Percentiles rank a stretch among this genome's conserved stretches.
Conservation (phyloP, 371 early-diverging fungal species). For the Smittium mucronatum region DNA sequence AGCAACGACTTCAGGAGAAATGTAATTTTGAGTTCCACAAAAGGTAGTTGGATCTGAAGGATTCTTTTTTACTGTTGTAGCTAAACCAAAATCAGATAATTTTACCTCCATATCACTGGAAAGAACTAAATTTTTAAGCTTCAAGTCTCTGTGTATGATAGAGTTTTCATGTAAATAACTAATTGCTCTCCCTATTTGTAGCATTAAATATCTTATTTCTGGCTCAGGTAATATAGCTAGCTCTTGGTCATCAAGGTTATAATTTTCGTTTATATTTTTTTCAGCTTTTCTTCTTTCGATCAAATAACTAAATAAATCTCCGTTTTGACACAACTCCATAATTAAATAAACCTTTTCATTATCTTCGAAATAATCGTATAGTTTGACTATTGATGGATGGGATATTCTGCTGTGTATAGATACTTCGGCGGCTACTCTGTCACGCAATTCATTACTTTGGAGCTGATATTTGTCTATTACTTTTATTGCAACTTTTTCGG, state of each 20-base stretch:
- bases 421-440: conserved; percentile 46
- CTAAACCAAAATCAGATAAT: conserved; percentile 86
- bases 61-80: conserved; percentile 70
- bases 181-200: conserved; percentile 64
- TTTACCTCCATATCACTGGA: conserved; percentile 57
- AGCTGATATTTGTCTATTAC: conserved; percentile 25
- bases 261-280: neutral
- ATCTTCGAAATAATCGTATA: conserved; percentile 50
- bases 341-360: conserved; percentile 56
- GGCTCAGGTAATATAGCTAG: conserved; percentile 23
- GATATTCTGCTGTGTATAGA: conserved; percentile 41
- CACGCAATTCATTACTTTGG: conserved; percentile 14
- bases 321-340: conserved; percentile 53
- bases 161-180: conserved; percentile 51
- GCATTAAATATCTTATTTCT: conserved; percentile 49
- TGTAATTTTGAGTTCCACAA: conserved; percentile 96
- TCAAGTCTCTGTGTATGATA: conserved; percentile 72
- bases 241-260: neutral
- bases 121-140: conserved; percentile 70
- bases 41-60: conserved; percentile 65
- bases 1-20: conserved; percentile 90
- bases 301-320: conserved; percentile 53
- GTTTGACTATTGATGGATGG: conserved; percentile 38
- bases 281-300: conserved; percentile 12
- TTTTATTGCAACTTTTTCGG: conserved; percentile 24